Conservation (phyloP, 805 yeast genomes). For the Kodamaea kakaduensis region DNA sequence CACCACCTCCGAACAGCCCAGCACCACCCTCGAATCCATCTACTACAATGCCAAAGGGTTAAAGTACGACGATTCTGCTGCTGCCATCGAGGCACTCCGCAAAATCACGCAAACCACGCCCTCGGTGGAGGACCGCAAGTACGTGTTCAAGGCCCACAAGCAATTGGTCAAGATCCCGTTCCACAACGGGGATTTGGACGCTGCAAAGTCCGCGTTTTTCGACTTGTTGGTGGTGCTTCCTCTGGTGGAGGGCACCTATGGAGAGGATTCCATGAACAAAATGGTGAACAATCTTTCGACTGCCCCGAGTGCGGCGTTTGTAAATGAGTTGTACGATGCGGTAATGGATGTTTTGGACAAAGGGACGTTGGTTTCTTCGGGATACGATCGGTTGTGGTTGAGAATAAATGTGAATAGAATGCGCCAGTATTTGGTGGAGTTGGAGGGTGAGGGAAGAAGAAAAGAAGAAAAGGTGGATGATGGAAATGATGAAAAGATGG, state of each 20-base stretch:
- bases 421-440: slow-evolving; percentile 26
- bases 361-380: slow-evolving; percentile 9
- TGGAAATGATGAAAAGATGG: no score
- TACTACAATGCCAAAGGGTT: slow-evolving; percentile 37
- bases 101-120: slow-evolving; percentile 11
- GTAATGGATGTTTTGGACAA: slow-evolving; percentile 24
- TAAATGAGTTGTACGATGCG: slow-evolving; percentile 27
- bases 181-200: slow-evolving; percentile 19
- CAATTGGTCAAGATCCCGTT: slow-evolving; percentile 38
- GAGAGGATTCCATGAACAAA: slow-evolving; percentile 37
- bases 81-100: slow-evolving; percentile 23
- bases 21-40: slow-evolving; percentile 19
- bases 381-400: slow-evolving; percentile 28
- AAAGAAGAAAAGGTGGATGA: no score
- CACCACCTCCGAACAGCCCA: slow-evolving; percentile 8
- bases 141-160: slow-evolving; percentile 39
- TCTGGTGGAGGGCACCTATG: slow-evolving; percentile 31
- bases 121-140: slow-evolving; percentile 17
- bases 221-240: slow-evolving; percentile 21
- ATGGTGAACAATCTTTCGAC: slow-evolving; percentile 32
- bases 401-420: slow-evolving; percentile 46
- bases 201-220: slow-evolving; percentile 21
- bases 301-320: slow-evolving; percentile 25
- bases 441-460: slow-evolving; percentile 25
- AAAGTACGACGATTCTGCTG: slow-evolving; percentile 28